Evolutionary conservation across 129 eudicot genomes (phyloP), one percentile per base, ranked within the genome.

Genomic region (Arctium lappa): DNA sequence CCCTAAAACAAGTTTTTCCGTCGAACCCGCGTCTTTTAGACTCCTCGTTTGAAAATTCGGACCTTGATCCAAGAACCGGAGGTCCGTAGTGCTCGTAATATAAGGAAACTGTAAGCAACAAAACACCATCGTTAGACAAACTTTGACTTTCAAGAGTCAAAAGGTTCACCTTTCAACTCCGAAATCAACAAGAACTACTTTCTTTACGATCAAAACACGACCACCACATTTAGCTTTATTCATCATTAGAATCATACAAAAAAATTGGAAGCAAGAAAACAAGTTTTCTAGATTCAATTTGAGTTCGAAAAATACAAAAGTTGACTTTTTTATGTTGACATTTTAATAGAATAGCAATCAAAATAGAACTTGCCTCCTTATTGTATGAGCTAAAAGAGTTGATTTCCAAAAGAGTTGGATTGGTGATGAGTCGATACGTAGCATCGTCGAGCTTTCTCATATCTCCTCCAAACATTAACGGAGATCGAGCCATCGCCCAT

Each of bases 391-490:
- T 96, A 77, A 88, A 96, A 79, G 91, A 65, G 82, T 96, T 96
- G 69, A 96, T 93, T 87, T 96, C 94, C 84, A 93, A 69, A 38
- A 96, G 74, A 40, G 86, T 78, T n/a, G 99, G 99, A 69, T 96
- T 90, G 6, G 98, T 91, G 82, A 96, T 88, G 81, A 96, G 92
- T 71, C 78, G 80, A 74, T 87, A 85, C 60, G 99, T 96, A 29
- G 83, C 33, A 10, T 80, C 72, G 42, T 93, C 97, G 1, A 96
- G 91, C 37, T 86, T 85, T 86, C 99, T 89, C 98, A 96, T 84
- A 88, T 96, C 99, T 72, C 99, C 99, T 78, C 99, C 99, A 76
- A 90, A 96, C 97, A 96, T 96, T 50, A 96, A 90, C 27, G 99
- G 99, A n/a, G 99, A 96, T 81, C 91, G 93, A 72, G 92, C 97